These are phyloP conservation scores for Solanum chacoense DNA, from an alignment of 305 asterid species.

Conservation along the genomic window DNA sequence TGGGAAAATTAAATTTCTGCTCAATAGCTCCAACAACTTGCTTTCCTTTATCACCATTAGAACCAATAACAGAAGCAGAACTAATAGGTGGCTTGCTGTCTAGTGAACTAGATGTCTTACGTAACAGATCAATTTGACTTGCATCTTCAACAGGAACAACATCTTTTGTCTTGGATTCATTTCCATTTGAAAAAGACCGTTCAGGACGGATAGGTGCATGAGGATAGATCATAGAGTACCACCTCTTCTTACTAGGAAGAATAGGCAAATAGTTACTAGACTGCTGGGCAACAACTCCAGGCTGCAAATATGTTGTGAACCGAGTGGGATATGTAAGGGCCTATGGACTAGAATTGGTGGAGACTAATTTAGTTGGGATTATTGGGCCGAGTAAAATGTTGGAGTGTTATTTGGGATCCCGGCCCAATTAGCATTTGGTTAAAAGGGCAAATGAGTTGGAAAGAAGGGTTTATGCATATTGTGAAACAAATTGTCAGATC, in stretches of 20 bases:
- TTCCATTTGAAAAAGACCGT: not conserved
- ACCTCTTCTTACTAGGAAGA: constrained; percentile 75
- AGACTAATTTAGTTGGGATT: not conserved
- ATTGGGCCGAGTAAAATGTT: not conserved
- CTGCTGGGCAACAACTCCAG: constrained; percentile 27
- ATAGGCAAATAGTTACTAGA: constrained; percentile 34
- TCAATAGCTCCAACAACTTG: constrained; percentile 15
- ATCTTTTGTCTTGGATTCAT: constrained; percentile 21
- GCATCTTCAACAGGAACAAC: constrained; percentile 10
- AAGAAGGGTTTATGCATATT: not conserved
- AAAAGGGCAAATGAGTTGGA: not conserved
- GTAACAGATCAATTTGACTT: constrained; percentile 13
- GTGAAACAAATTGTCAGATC: not conserved
- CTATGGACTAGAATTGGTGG: not conserved
- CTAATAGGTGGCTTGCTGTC: constrained; percentile 20
- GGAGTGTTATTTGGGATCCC: not conserved
- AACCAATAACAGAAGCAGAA: not conserved
- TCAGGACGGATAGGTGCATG: constrained; percentile 30
- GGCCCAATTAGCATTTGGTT: not conserved
- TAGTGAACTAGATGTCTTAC: constrained; percentile 7
- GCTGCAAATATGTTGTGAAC: constrained; percentile 17
- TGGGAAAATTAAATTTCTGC: constrained; percentile 18
- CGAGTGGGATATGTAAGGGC: not conserved
- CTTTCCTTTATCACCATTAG: constrained; percentile 35
- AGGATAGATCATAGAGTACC: constrained; percentile 37